These are phyloP conservation scores for Stemphylium vesicarium DNA, from an alignment of 2,329 filamentous ascomycete species.

Conservation along the genomic window DNA sequence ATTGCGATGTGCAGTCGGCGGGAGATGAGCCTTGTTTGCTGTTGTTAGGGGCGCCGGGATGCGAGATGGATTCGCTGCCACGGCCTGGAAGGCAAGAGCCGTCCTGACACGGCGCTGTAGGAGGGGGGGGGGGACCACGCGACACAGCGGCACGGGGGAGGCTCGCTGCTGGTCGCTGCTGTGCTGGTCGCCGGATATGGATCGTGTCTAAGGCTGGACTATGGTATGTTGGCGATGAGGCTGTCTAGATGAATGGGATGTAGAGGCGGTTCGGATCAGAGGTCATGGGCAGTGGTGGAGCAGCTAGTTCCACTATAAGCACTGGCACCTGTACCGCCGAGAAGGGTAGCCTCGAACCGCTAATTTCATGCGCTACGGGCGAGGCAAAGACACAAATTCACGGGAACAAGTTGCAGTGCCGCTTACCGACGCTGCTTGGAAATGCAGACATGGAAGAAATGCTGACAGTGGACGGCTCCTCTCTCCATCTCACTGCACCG, in stretches of 20 bases:
- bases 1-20: constrained; percentile 28
- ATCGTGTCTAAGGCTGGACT: constrained; percentile 17
- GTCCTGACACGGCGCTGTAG: too few relatives aligned
- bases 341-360: constrained; percentile 19
- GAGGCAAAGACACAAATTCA: background rate
- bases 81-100: background rate
- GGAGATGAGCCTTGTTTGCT: constrained; percentile 42
- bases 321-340: constrained; percentile 8
- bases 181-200: background rate
- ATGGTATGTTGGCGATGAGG: constrained; percentile 35
- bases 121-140: constrained; percentile 30
- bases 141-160: constrained; percentile 10
- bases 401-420: background rate
- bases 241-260: constrained; percentile 36
- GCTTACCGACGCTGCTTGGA: background rate
- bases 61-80: constrained; percentile 21
- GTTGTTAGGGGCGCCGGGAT: constrained; percentile 40
- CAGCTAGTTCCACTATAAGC: constrained; percentile 9
- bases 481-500: too few relatives aligned
- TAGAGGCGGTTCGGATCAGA: constrained; percentile 25
- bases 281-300: constrained; percentile 28
- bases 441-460: background rate
- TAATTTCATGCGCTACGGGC: constrained; percentile 21
- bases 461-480: background rate
- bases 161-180: background rate